Base-by-base conservation (phyloP, 345 rosid genomes). In the Salix caprea region DNA sequence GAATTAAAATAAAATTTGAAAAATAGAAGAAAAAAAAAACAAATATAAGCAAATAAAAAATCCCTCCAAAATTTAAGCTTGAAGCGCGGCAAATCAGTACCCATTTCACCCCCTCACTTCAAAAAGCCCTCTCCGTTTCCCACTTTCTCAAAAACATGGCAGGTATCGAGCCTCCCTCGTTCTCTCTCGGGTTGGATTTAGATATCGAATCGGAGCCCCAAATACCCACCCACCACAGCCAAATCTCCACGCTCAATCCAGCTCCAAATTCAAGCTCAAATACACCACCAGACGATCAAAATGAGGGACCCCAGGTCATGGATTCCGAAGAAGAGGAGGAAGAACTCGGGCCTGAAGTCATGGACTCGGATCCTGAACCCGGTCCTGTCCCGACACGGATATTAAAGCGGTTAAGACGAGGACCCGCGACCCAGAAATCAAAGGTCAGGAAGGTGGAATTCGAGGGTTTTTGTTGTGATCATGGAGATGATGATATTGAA, bases 151-250 rank as follows among this genome's bases (percentile, higher is more conserved):
- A 71, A n/a, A 42, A 30, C 34, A 91, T 91, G 97, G 88, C 93
- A 40, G 87, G 87, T 46, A 79, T 89, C 36, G 97, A 86, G 58
- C 89, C 91, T 37, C 99, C 99, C 10, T 91, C 99, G 4, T 95
- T 95, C 81, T 93, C 96, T 15, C 96, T 95, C 79, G 97, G 95
- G 32, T 81, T 90, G 37, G 98, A 93, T 72, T 76, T 87, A 19
- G 92, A 90, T 69, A 67, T 68, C 73, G 89, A 85, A 2, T 30
- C 78, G 67, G 86, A 82, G 65, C 76, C 84, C 69, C 78, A 19
- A 8, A 44, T 50, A 15, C 67, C 77, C 37, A 37, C 69, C 21
- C 52, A 15, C 4, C 69, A 24, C 2, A 71, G 40, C 68, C 75
- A 65, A 24, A 15, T 1, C 13, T 64, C 78, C 26, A 32, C 15